Evolutionary conservation across 139 green algal genomes (phyloP).

Genomic region (Picochlorum sp.): DNA sequence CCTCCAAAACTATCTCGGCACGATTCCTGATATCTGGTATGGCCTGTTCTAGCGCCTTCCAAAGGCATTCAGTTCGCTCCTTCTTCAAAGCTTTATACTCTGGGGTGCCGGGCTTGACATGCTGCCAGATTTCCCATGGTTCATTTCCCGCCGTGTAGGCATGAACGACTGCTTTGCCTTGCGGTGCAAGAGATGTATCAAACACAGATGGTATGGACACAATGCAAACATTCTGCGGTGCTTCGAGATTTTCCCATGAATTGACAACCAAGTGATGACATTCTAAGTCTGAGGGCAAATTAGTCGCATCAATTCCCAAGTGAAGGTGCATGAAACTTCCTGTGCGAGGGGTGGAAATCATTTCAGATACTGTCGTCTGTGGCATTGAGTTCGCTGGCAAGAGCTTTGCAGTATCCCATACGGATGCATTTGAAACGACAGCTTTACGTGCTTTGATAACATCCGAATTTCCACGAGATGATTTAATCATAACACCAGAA

Average conservation of each 20-base stretch:
- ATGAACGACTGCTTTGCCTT: constrained; percentile 73
- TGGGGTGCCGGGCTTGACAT: constrained; percentile 22
- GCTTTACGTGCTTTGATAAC: constrained; percentile 32
- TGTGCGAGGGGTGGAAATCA: constrained; percentile 24
- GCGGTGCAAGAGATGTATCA: constrained; percentile 66
- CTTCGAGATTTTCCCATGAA: constrained; percentile 41
- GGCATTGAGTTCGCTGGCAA: constrained; percentile 48
- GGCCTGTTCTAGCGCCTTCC: constrained; percentile 67
- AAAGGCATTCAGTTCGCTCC: constrained; percentile 77
- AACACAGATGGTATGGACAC: constrained; percentile 49
- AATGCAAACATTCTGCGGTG: constrained; percentile 57
- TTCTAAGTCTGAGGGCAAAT: constrained; percentile 53
- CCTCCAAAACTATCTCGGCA: constrained; percentile 53
- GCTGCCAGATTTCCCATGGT: constrained; percentile 79
- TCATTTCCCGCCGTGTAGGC: constrained; percentile 71
- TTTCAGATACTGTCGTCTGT: constrained; percentile 7
- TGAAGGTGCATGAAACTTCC: constrained; percentile 83
- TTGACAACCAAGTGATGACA: constrained; percentile 79
- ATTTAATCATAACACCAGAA: constrained; percentile 26
- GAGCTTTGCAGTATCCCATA: constrained; percentile 81
- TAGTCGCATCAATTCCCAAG: constrained; percentile 65
- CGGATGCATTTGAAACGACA: constrained; percentile 76
- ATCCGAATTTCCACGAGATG: background rate
- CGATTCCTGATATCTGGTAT: constrained; percentile 67
- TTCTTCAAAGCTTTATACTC: constrained; percentile 87